A percentile compares a stretch with the other conserved stretches of the same genome.
phyloP scores from a whole-genome alignment of 768 basidiomycete species.

The Mycena olivaceomarginata region DNA sequence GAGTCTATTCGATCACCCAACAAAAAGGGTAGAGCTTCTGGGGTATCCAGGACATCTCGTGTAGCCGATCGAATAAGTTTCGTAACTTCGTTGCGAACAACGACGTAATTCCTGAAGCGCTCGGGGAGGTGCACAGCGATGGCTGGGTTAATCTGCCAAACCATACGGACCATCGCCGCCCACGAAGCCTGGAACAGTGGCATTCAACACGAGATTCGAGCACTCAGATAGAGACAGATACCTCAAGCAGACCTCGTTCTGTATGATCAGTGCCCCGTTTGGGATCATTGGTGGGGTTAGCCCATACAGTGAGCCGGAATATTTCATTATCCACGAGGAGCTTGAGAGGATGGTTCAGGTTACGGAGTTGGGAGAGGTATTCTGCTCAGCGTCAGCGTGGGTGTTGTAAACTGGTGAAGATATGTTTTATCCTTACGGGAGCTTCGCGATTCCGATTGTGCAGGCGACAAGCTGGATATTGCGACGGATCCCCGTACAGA shows the following conservation, averaged over 20 bases:
- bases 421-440: conserved; percentile 58
- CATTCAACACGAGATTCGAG: neutral
- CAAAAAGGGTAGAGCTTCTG: conserved; percentile 89
- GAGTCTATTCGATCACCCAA: conserved; percentile 83
- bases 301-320: conserved; percentile 90
- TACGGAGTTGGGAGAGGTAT: conserved; percentile 77
- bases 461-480: conserved; percentile 78
- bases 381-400: conserved; percentile 58
- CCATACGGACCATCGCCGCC: conserved; percentile 79
- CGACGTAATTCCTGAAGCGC: conserved; percentile 82
- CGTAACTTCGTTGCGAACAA: conserved; percentile 82
- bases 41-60: conserved; percentile 78
- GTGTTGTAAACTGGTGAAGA: neutral
- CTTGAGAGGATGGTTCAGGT: conserved; percentile 83
- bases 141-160: conserved; percentile 90
- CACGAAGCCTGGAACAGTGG: conserved; percentile 71
- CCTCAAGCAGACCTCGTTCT: conserved; percentile 78
- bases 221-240: conserved; percentile 52
- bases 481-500: conserved; percentile 73
- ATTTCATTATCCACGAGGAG: conserved; percentile 95
- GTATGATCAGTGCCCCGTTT: conserved; percentile 80
- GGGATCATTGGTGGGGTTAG: conserved; percentile 88
- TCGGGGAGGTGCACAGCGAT: conserved; percentile 91
- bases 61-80: conserved; percentile 86
- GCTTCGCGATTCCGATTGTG: conserved; percentile 64